Conservation (phyloP, 768 basidiomycete genomes). For the Tricholoma furcatifolium region DNA sequence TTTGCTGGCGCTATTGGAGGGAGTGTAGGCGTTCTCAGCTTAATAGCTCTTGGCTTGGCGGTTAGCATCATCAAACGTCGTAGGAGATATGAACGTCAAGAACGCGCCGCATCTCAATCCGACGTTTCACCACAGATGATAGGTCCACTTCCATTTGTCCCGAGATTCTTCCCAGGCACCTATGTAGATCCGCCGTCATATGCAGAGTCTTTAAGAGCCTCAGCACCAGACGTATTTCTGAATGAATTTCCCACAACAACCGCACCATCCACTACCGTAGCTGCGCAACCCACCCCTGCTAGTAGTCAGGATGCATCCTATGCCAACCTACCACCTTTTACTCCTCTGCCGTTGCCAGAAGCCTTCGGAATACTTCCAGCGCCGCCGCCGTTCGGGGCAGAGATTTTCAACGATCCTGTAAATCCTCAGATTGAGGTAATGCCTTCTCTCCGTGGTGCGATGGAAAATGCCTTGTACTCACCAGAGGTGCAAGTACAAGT, state of each 20-base stretch:
- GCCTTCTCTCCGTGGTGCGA: no score
- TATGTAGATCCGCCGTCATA: constrained; percentile 39
- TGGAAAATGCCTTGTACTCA: no score
- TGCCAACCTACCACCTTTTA: constrained; percentile 29
- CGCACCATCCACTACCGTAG: neutral
- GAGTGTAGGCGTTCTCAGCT: constrained; percentile 47
- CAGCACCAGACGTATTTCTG: constrained; percentile 11
- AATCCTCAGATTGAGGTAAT: no score
- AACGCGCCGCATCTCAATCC: constrained; percentile 31
- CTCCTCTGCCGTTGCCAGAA: constrained; percentile 21
- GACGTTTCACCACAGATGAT: constrained; percentile 39
- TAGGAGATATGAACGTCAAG: constrained; percentile 36
- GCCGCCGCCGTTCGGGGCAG: constrained; percentile 8
- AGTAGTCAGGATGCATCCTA: constrained; percentile 18
- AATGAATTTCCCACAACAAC: constrained; percentile 8
- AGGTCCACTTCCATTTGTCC: constrained; percentile 49
- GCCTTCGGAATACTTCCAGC: constrained; percentile 9
- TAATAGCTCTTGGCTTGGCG: constrained; percentile 46
- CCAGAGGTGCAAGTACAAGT: no score
- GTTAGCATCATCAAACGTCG: constrained; percentile 51
- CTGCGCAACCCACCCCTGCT: neutral
- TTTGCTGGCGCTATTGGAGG: constrained; percentile 57
- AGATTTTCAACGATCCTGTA: neutral
- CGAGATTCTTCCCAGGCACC: constrained; percentile 58
- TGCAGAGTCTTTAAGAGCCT: constrained; percentile 23